Evolutionary conservation across 257 asterid genomes (phyloP).

Genomic region (Primulina tabacum): DNA sequence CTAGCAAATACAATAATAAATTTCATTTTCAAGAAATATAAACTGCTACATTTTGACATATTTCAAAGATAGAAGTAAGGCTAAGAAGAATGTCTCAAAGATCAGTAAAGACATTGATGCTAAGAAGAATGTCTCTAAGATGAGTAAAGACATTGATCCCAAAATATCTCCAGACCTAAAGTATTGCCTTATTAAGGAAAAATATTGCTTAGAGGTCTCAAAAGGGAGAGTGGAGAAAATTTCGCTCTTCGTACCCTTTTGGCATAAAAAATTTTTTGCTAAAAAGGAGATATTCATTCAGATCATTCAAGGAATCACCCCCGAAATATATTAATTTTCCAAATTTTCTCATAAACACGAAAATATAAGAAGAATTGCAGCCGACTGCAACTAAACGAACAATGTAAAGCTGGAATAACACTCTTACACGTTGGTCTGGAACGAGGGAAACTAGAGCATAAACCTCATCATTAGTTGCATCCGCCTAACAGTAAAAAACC

Average conservation of each 20-base stretch:
- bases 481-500: conserved; percentile 54
- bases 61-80: conserved; percentile 4
- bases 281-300: neutral
- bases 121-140: conserved; percentile 7
- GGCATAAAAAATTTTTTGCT: neutral
- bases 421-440: conserved; percentile 70
- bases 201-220: conserved; percentile 13
- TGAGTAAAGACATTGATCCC: conserved; percentile 26
- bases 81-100: too few relatives aligned
- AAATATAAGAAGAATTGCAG: conserved; percentile 1
- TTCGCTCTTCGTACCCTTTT: neutral
- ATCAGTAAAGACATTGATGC: neutral
- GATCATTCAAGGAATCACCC: conserved; percentile 12
- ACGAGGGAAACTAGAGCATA: conserved; percentile 80
- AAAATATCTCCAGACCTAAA: conserved; percentile 16
- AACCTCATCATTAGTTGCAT: conserved; percentile 79
- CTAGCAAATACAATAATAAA: conserved; percentile 13
- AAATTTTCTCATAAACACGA: conserved; percentile 13
- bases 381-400: neutral
- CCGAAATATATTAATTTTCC: conserved; percentile 7
- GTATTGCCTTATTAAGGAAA: conserved; percentile 20
- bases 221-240: conserved; percentile 8
- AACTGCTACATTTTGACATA: conserved; percentile 8
- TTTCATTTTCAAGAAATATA: conserved; percentile 15
- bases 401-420: conserved; percentile 20